A percentile compares a stretch with the other conserved stretches of the same genome.
phyloP scores from a whole-genome alignment of 306 rosid species.

The Cucumis hystrix region DNA sequence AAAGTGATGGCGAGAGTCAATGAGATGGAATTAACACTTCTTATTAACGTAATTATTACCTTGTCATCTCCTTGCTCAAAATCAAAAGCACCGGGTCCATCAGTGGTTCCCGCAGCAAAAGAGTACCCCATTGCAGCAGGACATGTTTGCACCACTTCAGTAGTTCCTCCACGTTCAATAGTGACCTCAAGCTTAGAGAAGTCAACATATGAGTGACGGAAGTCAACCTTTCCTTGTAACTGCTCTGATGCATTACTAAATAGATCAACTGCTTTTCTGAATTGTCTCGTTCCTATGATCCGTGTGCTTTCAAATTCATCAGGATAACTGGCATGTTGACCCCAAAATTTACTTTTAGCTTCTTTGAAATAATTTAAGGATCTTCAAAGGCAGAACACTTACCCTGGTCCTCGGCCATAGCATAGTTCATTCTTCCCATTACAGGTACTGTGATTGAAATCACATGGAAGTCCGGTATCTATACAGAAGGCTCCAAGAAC shows the following conservation, averaged over 20 bases:
- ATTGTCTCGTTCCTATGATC: constrained; percentile 75
- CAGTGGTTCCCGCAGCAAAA: constrained; percentile 95
- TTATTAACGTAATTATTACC: constrained; percentile 24
- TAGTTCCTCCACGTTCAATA: constrained; percentile 33
- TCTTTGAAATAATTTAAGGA: not conserved
- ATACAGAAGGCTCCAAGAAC: constrained; percentile 76
- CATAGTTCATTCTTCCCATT: constrained; percentile 78
- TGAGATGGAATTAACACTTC: not conserved
- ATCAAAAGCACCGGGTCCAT: constrained; percentile 95
- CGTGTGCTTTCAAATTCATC: constrained; percentile 96
- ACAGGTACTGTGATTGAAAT: constrained; percentile 92
- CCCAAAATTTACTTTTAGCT: constrained; percentile 1
- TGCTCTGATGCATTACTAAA: constrained; percentile 50
- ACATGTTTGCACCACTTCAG: constrained; percentile 58
- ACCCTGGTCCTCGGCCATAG: constrained; percentile 93
- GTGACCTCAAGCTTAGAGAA: constrained; percentile 66
- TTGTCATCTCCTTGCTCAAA: constrained; percentile 78
- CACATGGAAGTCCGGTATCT: constrained; percentile 87
- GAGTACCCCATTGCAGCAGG: constrained; percentile 96
- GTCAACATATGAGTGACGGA: constrained; percentile 66
- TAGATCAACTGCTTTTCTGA: constrained; percentile 67
- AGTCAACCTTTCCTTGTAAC: constrained; percentile 58
- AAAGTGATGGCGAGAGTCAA: constrained; percentile 1
- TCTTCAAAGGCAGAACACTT: constrained; percentile 17
- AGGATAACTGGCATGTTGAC: constrained; percentile 52